Evolutionary conservation across 495 filamentous ascomycete species (phyloP).

Genomic region (Neohortaea acidophila): DNA sequence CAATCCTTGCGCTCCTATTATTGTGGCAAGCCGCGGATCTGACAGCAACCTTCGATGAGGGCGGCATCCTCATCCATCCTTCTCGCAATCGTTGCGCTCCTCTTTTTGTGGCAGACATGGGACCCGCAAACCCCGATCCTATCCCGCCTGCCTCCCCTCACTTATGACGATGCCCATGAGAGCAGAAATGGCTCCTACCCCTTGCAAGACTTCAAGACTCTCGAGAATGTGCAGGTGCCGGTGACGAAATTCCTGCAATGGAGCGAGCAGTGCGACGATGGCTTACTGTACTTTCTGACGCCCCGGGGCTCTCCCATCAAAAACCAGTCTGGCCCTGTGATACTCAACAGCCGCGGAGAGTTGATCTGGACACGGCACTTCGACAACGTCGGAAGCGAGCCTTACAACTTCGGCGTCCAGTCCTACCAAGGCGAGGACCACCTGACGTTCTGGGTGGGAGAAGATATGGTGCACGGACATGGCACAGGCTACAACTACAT

Average conservation of each 20-base stretch:
- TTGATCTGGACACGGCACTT: slow-evolving; percentile 11
- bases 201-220: no score
- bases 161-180: no score
- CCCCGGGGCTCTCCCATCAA: slow-evolving; percentile 10
- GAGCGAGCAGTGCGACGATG: slow-evolving; percentile 12
- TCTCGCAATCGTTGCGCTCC: no score
- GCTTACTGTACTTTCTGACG: slow-evolving; percentile 11
- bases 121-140: no score
- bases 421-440: slow-evolving; percentile 13
- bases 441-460: slow-evolving; percentile 38
- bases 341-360: slow-evolving; percentile 7
- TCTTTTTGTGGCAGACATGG: no score
- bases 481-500: slow-evolving; percentile 36
- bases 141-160: no score
- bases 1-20: no score
- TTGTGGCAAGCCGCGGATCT: no score
- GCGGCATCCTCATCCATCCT: no score
- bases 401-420: slow-evolving; percentile 16
- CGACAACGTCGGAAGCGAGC: slow-evolving; percentile 3
- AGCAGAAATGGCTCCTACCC: no score
- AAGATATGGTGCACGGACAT: slow-evolving; percentile 33
- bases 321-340: slow-evolving; percentile 16
- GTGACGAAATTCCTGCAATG: slow-evolving; percentile 12
- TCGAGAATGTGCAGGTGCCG: slow-evolving; percentile 5
- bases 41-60: no score